Evolutionary conservation across 1,284 basidiomycete genomes (phyloP), one percentile per base, ranked within the genome.

Genomic region (Pyrrhoderma lamaoense): DNA sequence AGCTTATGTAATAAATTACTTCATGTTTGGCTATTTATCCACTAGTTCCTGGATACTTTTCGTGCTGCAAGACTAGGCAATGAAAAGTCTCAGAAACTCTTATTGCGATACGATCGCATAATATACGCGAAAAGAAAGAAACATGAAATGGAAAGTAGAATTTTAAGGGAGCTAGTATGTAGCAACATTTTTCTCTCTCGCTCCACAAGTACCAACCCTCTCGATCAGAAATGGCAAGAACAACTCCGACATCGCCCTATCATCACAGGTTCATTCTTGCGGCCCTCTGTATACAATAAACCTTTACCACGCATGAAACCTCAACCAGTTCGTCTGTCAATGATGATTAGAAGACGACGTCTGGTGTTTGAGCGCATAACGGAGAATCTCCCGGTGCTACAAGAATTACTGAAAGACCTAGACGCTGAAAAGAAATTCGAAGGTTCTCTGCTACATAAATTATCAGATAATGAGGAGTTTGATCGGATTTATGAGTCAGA

Each of bases 251-350:
- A 69, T 27, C 73, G 79, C 1, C 79, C 85, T 3, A 79, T 82
- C 36, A 65, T 89, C 49, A 89, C 85, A 1, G 86, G 88, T 2
- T 74, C 71, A 3, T 76, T 79, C 61, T 62, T 89, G 22, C 77
- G 77, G 8, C 75, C 87, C 0, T 74, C 82, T 0, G 47, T 76
- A 5, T 79, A 68, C 65, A 80, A 89, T 62, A 71, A 66, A 0
- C 84, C 87, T 0, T 72, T 93, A 5, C 89, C 89, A 0, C 77
- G 87, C 0, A 66, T 93, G 58, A 80, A 76, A 51, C 88, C 87
- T 0, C 89, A 93, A 57, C 91, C 92, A 0, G 56, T 67, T 2
- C 69, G 74, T 13, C 74, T 92, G 38, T 74, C 77, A 0, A 74
- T 76, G 60, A 89, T 91, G 71, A 88, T 93, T 31, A 61, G 66